Percentiles rank a stretch among this genome's conserved stretches.
Evolutionary conservation across 345 rosid species (phyloP).

Genomic region (Trapa incisa): DNA sequence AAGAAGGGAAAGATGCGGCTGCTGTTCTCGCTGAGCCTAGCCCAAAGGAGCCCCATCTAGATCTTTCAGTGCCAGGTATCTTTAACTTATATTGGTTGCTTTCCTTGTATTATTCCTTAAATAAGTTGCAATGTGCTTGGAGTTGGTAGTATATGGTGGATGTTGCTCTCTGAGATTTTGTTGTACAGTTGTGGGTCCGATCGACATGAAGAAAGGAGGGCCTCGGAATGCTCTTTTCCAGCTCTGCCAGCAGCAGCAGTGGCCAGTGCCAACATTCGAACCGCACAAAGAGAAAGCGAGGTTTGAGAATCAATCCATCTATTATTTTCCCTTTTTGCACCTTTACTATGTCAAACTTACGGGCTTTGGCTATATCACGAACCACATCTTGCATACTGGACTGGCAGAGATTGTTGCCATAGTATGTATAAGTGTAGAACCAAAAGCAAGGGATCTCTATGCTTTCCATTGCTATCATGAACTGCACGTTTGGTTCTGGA

Average conservation of each 20-base stretch:
- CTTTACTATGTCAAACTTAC: not conserved
- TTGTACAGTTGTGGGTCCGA: conserved; percentile 41
- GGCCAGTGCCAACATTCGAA: conserved; percentile 58
- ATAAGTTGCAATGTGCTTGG: not conserved
- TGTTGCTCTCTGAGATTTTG: not conserved
- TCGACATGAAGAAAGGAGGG: conserved; percentile 68
- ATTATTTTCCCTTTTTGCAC: not conserved
- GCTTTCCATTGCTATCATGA: no score
- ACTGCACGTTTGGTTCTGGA: not conserved
- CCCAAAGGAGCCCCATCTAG: conserved; percentile 7
- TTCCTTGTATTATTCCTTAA: not conserved
- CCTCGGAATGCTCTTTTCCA: conserved; percentile 54
- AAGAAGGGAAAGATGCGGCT: conserved; percentile 1
- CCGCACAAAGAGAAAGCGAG: conserved; percentile 39
- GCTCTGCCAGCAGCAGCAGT: conserved; percentile 62
- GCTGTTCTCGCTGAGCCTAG: not conserved
- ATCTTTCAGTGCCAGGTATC: conserved; percentile 24
- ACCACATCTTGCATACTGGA: not conserved
- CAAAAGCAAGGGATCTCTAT: no score
- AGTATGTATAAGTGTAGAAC: no score
- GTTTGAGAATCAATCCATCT: conserved; percentile 17
- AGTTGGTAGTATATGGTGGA: not conserved
- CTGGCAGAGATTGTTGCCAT: not conserved
- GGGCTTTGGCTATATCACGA: no score
- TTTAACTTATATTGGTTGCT: not conserved